These are phyloP conservation scores for Apiospora saccharicola DNA, from an alignment of 2,329 filamentous ascomycete species.

Conservation along the genomic window DNA sequence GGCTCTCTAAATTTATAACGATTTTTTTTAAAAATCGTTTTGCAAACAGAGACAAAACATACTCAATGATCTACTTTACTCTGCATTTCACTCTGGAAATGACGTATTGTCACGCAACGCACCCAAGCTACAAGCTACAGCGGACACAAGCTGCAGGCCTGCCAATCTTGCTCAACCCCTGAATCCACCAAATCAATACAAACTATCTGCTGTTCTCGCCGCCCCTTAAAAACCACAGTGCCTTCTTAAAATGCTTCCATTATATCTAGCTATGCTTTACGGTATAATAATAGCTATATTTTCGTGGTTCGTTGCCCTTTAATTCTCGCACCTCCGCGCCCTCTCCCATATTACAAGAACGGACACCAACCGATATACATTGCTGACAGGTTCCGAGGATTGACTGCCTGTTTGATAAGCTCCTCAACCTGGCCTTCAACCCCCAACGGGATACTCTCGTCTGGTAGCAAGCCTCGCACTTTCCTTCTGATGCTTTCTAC, in stretches of 20 bases:
- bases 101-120: neutral
- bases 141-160: neutral
- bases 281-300: neutral
- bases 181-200: neutral
- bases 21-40: neutral
- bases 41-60: neutral
- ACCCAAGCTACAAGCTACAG: neutral
- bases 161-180: constrained; percentile 8
- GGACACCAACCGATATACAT: constrained; percentile 98
- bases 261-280: neutral
- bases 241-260: neutral
- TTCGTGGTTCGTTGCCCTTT: neutral
- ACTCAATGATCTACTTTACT: neutral
- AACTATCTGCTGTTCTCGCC: neutral
- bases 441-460: constrained; percentile 90
- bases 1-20: neutral
- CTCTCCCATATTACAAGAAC: constrained; percentile 52
- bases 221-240: neutral
- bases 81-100: neutral
- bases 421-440: constrained; percentile 98
- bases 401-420: constrained; percentile 85
- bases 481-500: constrained; percentile 89
- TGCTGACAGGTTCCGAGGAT: constrained; percentile 78
- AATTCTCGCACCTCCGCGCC: neutral
- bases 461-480: constrained; percentile 81